phyloP scores from a whole-genome alignment of 805 yeast species.

The Diddensiella caesifluorescens region DNA sequence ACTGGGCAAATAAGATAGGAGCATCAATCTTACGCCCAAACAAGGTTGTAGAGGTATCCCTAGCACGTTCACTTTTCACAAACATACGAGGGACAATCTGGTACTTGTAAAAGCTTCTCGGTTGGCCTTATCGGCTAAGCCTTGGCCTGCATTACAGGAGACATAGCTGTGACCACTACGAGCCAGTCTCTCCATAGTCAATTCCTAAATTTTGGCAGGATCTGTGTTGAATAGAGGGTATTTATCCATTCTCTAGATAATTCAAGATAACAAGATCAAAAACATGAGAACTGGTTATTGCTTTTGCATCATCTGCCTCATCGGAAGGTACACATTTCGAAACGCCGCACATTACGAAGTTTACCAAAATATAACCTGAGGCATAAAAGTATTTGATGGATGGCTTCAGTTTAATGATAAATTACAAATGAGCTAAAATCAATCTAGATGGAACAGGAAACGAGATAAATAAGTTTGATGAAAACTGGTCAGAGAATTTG shows the following conservation, averaged over 20 bases:
- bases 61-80: not conserved
- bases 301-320: no score
- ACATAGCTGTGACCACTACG: not conserved
- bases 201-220: not conserved
- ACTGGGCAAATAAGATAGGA: not conserved
- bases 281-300: no score
- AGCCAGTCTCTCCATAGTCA: not conserved
- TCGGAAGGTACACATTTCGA: no score
- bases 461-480: not conserved
- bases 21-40: not conserved
- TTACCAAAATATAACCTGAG: no score
- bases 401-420: no score
- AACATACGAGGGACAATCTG: not conserved
- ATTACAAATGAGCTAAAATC: no score
- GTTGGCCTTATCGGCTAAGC: not conserved
- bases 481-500: no score
- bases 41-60: not conserved
- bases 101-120: not conserved
- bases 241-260: not conserved
- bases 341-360: no score
- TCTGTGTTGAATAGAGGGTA: not conserved
- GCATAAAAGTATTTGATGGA: no score
- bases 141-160: not conserved
- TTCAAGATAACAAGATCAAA: not conserved
- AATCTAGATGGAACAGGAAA: no score